These are phyloP conservation scores for Thermomyces lanuginosus DNA, from an alignment of 2,329 filamentous ascomycete species.

Conservation along the genomic window DNA sequence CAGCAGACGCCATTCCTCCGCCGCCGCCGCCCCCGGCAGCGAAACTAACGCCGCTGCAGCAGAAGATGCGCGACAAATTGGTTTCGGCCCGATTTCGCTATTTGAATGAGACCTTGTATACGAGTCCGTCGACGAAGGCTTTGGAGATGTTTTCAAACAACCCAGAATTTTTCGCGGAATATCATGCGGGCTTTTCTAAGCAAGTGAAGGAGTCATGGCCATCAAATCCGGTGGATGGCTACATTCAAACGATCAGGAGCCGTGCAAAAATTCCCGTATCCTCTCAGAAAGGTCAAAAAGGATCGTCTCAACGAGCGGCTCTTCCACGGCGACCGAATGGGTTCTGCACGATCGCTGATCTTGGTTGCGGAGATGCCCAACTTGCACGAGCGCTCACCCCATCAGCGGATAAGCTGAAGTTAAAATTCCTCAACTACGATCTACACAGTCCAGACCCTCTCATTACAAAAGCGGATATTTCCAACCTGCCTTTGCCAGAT, in stretches of 20 bases:
- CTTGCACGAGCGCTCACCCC: conserved; percentile 51
- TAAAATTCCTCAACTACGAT: conserved; percentile 73
- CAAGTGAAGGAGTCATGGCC: conserved; percentile 88
- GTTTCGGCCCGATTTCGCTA: conserved; percentile 91
- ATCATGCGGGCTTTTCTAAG: conserved; percentile 88
- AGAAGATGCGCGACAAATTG: conserved; percentile 87
- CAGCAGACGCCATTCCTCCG: conserved; percentile 12
- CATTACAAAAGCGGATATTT: conserved; percentile 80
- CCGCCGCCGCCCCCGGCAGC: conserved; percentile 30
- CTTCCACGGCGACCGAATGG: conserved; percentile 55
- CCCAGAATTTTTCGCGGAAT: conserved; percentile 89
- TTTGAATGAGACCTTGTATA: conserved; percentile 93
- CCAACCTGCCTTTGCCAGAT: conserved; percentile 59
- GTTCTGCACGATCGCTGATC: conserved; percentile 65
- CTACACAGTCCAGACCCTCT: conserved; percentile 59
- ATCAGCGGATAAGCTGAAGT: conserved; percentile 47
- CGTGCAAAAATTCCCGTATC: conserved; percentile 22
- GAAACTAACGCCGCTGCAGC: conserved; percentile 81
- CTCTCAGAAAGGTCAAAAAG: conserved; percentile 24
- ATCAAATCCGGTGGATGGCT: conserved; percentile 83
- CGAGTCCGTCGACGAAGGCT: conserved; percentile 70
- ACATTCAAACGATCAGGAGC: conserved; percentile 61
- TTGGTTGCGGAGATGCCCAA: conserved; percentile 84
- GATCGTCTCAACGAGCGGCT: conserved; percentile 20
- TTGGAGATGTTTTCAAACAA: conserved; percentile 65